Conservation (phyloP, 495 filamentous ascomycete genomes). For the Penicillium parvum region DNA sequence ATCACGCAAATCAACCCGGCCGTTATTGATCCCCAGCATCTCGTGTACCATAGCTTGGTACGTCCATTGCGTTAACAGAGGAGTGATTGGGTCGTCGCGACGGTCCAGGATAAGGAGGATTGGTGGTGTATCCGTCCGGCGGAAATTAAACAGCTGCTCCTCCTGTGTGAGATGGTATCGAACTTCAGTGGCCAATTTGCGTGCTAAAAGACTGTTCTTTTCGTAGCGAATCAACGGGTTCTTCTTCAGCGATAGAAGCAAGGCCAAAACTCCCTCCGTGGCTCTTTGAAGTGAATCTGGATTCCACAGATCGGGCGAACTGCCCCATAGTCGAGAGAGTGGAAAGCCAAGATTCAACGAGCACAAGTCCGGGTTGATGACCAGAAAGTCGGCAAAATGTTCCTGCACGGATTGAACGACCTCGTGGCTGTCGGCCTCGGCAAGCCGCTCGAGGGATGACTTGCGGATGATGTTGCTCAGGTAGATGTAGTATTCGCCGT, state of each 20-base stretch:
- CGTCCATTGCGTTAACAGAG: constrained; percentile 93
- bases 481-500: constrained; percentile 95
- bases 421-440: constrained; percentile 97
- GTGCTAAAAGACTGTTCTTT: constrained; percentile 83
- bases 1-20: constrained; percentile 78
- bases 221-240: constrained; percentile 92
- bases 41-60: constrained; percentile 99
- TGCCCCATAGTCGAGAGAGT: constrained; percentile 67
- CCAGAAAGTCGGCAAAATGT: constrained; percentile 90
- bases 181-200: constrained; percentile 89
- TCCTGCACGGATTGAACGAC: constrained; percentile 90
- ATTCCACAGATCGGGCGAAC: constrained; percentile 83
- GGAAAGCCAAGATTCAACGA: constrained; percentile 74
- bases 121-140: constrained; percentile 90
- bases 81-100: constrained; percentile 94
- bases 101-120: constrained; percentile 88
- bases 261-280: constrained; percentile 79
- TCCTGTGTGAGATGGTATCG: constrained; percentile 92
- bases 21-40: constrained; percentile 87
- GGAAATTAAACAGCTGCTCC: constrained; percentile 95
- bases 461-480: constrained; percentile 98
- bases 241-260: constrained; percentile 86
- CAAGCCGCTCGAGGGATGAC: constrained; percentile 88
- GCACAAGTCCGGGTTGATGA: constrained; percentile 92
- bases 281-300: constrained; percentile 76